These are phyloP conservation scores for Penicillium maclennaniae DNA, from an alignment of 495 filamentous ascomycete species.

Conservation along the genomic window DNA sequence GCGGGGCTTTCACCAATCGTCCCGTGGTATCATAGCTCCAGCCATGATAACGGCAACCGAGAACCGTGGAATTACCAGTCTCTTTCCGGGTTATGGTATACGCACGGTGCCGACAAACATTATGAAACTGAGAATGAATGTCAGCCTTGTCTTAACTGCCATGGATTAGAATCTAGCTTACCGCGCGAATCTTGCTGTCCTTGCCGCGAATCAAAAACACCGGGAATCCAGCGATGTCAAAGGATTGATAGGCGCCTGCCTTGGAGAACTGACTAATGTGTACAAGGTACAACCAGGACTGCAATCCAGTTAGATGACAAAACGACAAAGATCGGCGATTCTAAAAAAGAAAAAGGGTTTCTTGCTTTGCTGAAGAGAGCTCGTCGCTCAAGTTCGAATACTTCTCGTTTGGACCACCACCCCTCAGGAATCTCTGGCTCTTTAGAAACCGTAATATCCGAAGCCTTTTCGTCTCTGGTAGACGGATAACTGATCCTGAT, in stretches of 20 bases:
- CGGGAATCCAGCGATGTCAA: conserved; percentile 45
- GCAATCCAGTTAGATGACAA: background rate
- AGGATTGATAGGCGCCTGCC: conserved; percentile 48
- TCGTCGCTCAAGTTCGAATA: conserved; percentile 50
- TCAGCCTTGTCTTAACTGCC: too few relatives aligned
- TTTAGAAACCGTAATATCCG: conserved; percentile 25
- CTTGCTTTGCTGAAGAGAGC: conserved; percentile 49
- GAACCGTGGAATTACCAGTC: conserved; percentile 45
- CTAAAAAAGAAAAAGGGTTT: background rate
- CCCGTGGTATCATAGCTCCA: conserved; percentile 58
- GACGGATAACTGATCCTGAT: background rate
- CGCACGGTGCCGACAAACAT: conserved; percentile 57
- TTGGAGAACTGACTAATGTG: conserved; percentile 44
- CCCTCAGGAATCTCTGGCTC: conserved; percentile 39
- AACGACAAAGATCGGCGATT: too few relatives aligned
- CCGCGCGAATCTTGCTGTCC: conserved; percentile 44
- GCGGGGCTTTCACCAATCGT: conserved; percentile 55
- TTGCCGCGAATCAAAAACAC: conserved; percentile 49
- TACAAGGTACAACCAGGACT: conserved; percentile 49
- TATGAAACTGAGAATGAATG: conserved; percentile 40
- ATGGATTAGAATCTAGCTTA: too few relatives aligned
- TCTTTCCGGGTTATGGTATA: conserved; percentile 53
- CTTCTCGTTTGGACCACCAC: conserved; percentile 42
- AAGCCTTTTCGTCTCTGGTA: background rate
- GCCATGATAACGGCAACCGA: conserved; percentile 59